Base-by-base conservation (phyloP, 164 flowering plant species). In the Piper longum region DNA sequence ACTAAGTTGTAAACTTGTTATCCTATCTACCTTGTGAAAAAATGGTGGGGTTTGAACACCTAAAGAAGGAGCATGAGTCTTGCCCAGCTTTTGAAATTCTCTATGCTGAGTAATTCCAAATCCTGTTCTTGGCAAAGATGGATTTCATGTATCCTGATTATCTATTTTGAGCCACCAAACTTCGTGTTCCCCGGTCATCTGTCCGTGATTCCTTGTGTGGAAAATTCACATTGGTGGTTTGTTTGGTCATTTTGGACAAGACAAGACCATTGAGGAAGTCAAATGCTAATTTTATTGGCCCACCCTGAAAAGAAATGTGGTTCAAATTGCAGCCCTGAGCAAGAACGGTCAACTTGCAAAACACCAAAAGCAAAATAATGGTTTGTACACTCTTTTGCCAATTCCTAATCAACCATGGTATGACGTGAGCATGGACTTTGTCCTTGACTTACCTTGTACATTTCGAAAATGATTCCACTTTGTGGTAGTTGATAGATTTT, bases 291-390 rank as follows among this genome's bases (percentile, higher is more conserved):
- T 26, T 26, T 26, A 26, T 26, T 26, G 36, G 36, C 36, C 36
- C 36, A 26, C 36, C 2, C 36, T 26, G 36, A 26, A 26, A 26
- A 26, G 36, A 26, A 26, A 26, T 26, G 36, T 2, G 36, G 36
- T 1, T 26, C 36, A 2, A 26, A 26, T 26, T 26, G 36, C 36
- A 26, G 41, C 41, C 41, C 45, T 6, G 41, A 6, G 62, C 16
- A 19, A 36, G 4, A 61, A 12, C 5, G 43, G 54, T 61, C 54
- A 61, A 44, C 44, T 61, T 52, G 63, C 54, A 16, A 61, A 61
- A 14, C 54, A 61, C 5, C 16, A 16, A 16, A 61, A 17, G 39
- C 54, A 61, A 44, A 61, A 60, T 41, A 60, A 43, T 11, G 18
- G 43, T 4, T 40, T 40, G 56, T 62, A 62, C 44, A 48, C 41